A percentile compares a stretch with the other conserved stretches of the same genome.
Evolutionary conservation across 306 rosid species (phyloP).

Genomic region (Abrus precatorius): DNA sequence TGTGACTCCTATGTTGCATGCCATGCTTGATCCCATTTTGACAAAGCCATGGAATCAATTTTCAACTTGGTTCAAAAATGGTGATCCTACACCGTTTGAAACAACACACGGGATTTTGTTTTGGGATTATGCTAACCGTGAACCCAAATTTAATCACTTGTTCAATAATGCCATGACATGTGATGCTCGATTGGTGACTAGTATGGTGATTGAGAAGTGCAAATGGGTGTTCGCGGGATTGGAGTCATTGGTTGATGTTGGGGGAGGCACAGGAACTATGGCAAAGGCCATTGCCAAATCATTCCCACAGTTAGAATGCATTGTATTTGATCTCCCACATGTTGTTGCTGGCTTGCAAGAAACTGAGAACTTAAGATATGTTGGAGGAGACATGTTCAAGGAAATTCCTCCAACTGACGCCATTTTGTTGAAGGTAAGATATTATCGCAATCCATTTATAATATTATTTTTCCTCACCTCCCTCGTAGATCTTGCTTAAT

Average conservation of each 20-base stretch:
- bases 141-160: not conserved
- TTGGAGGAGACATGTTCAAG: constrained; percentile 42
- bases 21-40: not conserved
- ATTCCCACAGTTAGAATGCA: constrained; percentile 21
- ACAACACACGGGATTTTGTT: not conserved
- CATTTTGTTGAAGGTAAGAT: constrained; percentile 42
- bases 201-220: constrained; percentile 27
- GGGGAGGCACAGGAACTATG: constrained; percentile 31
- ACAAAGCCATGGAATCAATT: constrained; percentile 15
- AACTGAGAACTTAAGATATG: constrained; percentile 9
- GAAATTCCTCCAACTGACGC: constrained; percentile 11
- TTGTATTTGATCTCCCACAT: constrained; percentile 39
- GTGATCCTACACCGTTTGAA: not conserved
- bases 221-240: not conserved
- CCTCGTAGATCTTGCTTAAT: too few relatives aligned
- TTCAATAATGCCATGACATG: constrained; percentile 30
- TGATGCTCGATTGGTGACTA: not conserved
- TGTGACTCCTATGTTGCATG: not conserved
- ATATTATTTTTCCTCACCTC: too few relatives aligned
- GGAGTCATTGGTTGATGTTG: constrained; percentile 44
- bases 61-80: constrained; percentile 28
- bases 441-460: not conserved
- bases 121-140: not conserved
- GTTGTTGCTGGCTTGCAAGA: constrained; percentile 39
- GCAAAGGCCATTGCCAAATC: constrained; percentile 26